Conservation (phyloP, 2,329 filamentous ascomycete species). For the Cladophialophora carrionii region DNA sequence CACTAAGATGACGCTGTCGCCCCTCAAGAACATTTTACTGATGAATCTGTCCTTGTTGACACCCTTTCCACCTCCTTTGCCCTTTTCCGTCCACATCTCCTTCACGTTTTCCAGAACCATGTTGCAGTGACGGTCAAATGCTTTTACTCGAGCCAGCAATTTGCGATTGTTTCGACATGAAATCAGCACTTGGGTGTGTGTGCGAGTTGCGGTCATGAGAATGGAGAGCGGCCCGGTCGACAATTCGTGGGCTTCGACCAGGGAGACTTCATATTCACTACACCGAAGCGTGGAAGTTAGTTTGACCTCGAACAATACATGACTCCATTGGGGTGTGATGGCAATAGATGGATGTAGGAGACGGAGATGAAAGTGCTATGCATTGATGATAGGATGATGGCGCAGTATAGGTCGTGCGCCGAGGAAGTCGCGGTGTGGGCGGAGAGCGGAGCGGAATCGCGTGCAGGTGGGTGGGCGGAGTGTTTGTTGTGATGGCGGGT, state of each 20-base stretch:
- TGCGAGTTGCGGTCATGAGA: slow-evolving; percentile 92
- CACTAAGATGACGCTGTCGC: slow-evolving; percentile 85
- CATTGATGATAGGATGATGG: background rate
- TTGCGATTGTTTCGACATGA: slow-evolving; percentile 98
- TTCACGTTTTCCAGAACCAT: slow-evolving; percentile 98
- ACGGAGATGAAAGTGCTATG: slow-evolving; percentile 5
- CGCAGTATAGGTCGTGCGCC: background rate
- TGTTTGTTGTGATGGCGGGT: slow-evolving; percentile 27
- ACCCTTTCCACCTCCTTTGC: slow-evolving; percentile 83
- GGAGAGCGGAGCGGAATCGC: slow-evolving; percentile 37
- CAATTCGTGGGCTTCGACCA: slow-evolving; percentile 79
- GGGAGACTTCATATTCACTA: slow-evolving; percentile 88
- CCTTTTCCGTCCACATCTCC: slow-evolving; percentile 99
- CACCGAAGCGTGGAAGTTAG: slow-evolving; percentile 22
- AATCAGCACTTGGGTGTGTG: slow-evolving; percentile 93
- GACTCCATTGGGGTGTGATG: background rate
- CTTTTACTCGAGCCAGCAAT: slow-evolving; percentile 94
- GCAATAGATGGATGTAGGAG: background rate
- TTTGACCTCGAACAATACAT: background rate
- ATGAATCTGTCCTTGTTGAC: slow-evolving; percentile 99
- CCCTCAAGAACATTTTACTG: slow-evolving; percentile 93
- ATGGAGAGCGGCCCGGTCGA: slow-evolving; percentile 83
- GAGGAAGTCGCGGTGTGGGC: slow-evolving; percentile 20
- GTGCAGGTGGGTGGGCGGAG: slow-evolving; percentile 25
- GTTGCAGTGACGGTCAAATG: slow-evolving; percentile 98